Base-by-base conservation (phyloP, 768 basidiomycete genomes). In the Ramaria rubella region DNA sequence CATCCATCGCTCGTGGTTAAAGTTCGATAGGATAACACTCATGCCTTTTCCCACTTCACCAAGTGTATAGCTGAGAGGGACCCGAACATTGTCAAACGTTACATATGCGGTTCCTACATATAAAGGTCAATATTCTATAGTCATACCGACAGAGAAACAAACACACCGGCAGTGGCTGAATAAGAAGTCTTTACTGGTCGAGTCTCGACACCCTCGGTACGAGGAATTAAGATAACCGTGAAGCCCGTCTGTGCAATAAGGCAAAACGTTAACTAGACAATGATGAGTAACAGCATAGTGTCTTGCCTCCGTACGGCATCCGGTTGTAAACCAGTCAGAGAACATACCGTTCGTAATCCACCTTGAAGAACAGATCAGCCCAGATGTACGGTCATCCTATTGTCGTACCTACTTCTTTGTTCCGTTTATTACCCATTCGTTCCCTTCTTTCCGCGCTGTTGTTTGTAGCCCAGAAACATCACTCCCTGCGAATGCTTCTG, bases 1-100 rank as follows among this genome's bases (percentile, higher is more conserved):
- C 85, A 92, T 90, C 90, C 89, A 91, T 52, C 90, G 81, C 65
- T 92, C 90, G 65, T 92, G 90, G 65, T 93, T 91, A 69, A 92
- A 91, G 72, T 92, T 92, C 66, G 80, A 86, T 21, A 94, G 73
- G 55, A 90, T 87, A 58, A 89, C 83, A 31, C 51, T 82, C 76
- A 97, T 79, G 45, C 95, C 95, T 44, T 81, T 81, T 52, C 92
- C 88, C 57, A 88, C 82, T 61, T 83, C 75, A 8, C 95, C 95
- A n/a, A 98, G 80, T 49, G 89, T 90, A 67, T 97, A 85, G 44
- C 85, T 80, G 8, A 88, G 76, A 0, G 94, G 93, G 0, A 95
- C 93, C 51, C 88, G 86, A 60, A 82, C 69, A 21, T 66, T 64
- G 55, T 70, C 68, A 63, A 77, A 77, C 15, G 63, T 64, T 27